Base-by-base conservation (phyloP, 148 eudicot genomes). In the Vaccinium myrtillus region DNA sequence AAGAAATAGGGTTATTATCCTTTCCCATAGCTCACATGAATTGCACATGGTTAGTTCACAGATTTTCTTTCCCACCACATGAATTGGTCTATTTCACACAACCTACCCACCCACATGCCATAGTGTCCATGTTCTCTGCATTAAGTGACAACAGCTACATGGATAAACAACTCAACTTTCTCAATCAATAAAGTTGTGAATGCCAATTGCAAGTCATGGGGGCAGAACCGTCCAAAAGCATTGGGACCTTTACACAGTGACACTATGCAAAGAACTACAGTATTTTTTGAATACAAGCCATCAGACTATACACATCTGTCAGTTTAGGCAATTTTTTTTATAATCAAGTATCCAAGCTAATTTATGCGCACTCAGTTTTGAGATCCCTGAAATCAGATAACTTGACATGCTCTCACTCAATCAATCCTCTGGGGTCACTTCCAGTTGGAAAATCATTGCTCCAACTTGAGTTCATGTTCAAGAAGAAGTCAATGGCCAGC, bases 41-140 rank as follows among this genome's bases (percentile, higher is more conserved):
- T 10, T 10, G 73, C 73, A 67, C 73, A 67, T 67, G 73, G 73
- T 67, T 67, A 4, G 73, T 67, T 67, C 36, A 25, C 73, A 10
- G 32, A 67, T 67, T 23, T 10, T 67, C 73, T 67, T 27, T 67
- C 36, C 73, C 73, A 67, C 73, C 73, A 67, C 73, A 67, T 67
- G 73, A 23, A 67, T 67, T 25, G 73, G 36, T 67, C 73, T 9
- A 51, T 67, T 32, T 4, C 36, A 10, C 36, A 67, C 36, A 25
- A n/a, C 69, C 25, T 15, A 23, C 73, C 73, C 36, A 67, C 36
- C 73, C 36, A 25, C 73, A 25, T 67, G 73, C 73, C 73, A 27
- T 19, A 25, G 73, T 30, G 73, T 67, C 73, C 73, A 67, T 67
- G 36, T 67, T 67, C 73, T 67, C 73, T 27, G 73, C 73, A 67